phyloP scores from a whole-genome alignment of 164 flowering plant genomes.

The Euptelea pleiosperma region DNA sequence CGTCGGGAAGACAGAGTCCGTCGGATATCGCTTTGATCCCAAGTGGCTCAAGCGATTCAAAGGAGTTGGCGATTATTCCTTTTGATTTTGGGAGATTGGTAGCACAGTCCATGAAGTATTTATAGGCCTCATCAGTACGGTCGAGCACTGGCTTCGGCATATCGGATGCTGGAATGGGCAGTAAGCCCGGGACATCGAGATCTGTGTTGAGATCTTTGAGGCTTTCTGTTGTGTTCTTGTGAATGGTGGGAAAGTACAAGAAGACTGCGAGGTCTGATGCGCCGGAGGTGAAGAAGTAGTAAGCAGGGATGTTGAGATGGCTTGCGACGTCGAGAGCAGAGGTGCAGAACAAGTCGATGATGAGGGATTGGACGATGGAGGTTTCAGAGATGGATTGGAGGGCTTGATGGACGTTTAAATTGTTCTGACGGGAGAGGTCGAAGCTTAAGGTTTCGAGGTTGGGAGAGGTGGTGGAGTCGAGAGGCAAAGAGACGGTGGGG shows the following conservation, averaged over 20 bases:
- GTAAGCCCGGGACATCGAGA: constrained; percentile 21
- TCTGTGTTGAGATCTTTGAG: constrained; percentile 6
- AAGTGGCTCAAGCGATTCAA: constrained; percentile 22
- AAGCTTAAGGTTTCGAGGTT: constrained; percentile 15
- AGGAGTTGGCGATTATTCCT: constrained; percentile 34
- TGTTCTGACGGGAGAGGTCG: constrained; percentile 25
- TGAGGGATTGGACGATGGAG: constrained; percentile 21
- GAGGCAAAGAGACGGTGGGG: constrained; percentile 6
- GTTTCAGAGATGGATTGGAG: constrained; percentile 22
- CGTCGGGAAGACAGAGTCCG: constrained; percentile 9
- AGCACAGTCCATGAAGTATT: neutral
- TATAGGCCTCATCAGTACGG: constrained; percentile 11
- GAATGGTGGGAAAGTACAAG: constrained; percentile 18
- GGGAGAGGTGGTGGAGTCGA: constrained; percentile 7
- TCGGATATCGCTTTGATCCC: constrained; percentile 15
- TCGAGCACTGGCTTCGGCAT: constrained; percentile 19
- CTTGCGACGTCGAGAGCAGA: constrained; percentile 18
- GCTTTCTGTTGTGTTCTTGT: constrained; percentile 3
- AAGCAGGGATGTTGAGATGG: constrained; percentile 23
- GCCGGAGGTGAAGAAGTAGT: constrained; percentile 23
- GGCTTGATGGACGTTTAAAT: constrained; percentile 22
- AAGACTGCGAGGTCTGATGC: constrained; percentile 9
- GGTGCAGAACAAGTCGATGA: constrained; percentile 37
- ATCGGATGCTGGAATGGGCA: constrained; percentile 15
- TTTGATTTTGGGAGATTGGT: neutral